These are phyloP conservation scores for Colletotrichum endophyticum DNA, from an alignment of 2,329 filamentous ascomycete species.

Conservation along the genomic window DNA sequence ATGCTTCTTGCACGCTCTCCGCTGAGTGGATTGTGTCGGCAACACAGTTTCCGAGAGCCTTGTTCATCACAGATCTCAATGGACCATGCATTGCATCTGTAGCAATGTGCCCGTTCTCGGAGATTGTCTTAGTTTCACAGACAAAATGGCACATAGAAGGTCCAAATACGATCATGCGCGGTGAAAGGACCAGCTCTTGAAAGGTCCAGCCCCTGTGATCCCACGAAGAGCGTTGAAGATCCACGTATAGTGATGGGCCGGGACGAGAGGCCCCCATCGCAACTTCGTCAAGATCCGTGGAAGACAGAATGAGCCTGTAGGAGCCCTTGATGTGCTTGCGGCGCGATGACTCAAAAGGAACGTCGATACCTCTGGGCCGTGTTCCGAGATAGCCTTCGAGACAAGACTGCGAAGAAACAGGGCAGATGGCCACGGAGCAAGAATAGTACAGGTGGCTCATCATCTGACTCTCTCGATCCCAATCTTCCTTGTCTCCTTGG, in stretches of 20 bases:
- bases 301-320: neutral
- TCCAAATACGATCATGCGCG: neutral
- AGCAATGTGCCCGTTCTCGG: neutral
- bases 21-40: accelerated
- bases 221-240: neutral
- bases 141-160: neutral
- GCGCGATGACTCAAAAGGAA: neutral
- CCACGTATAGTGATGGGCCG: neutral
- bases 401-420: neutral
- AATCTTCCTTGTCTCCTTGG: neutral
- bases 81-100: neutral
- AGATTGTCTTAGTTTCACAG: neutral
- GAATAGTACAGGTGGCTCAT: neutral
- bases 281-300: neutral
- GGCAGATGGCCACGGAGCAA: neutral
- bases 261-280: neutral
- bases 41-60: neutral
- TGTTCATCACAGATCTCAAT: neutral
- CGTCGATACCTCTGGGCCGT: neutral
- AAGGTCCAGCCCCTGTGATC: neutral
- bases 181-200: neutral
- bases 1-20: neutral
- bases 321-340: neutral
- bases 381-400: neutral
- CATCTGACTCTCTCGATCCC: neutral